A percentile compares a stretch with the other conserved stretches of the same genome.
phyloP scores from a whole-genome alignment of 129 eudicot species.

The Helichrysum umbraculigerum region DNA sequence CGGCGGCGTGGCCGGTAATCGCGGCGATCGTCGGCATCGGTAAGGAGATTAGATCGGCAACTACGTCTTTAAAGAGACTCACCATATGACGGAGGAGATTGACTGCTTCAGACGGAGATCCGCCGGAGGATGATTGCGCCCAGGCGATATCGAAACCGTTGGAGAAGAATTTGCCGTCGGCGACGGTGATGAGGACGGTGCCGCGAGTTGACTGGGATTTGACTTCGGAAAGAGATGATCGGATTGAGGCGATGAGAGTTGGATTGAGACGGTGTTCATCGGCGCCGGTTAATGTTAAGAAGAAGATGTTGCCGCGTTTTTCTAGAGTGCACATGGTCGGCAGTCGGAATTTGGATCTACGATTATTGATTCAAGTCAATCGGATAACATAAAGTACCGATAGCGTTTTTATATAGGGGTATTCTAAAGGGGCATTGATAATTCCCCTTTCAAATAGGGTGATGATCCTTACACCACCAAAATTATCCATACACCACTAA shows the following conservation, averaged over 20 bases:
- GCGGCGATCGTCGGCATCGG: conserved; percentile 93
- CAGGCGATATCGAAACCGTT: conserved; percentile 76
- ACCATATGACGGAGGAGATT: conserved; percentile 56
- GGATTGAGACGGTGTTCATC: conserved; percentile 80
- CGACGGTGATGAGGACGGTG: conserved; percentile 59
- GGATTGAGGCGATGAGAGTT: conserved; percentile 57
- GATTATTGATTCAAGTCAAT: no score
- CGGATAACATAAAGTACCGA: no score
- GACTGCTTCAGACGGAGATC: conserved; percentile 33
- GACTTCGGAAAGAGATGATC: conserved; percentile 49
- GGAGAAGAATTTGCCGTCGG: conserved; percentile 77
- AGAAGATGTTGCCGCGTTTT: conserved; percentile 60
- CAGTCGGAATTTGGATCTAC: not conserved
- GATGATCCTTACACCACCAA: no score
- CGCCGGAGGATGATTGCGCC: conserved; percentile 58
- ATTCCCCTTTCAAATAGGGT: no score
- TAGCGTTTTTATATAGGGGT: no score
- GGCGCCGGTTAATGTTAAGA: conserved; percentile 62
- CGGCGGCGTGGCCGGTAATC: conserved; percentile 87
- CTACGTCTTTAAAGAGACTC: conserved; percentile 40
- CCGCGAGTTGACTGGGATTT: conserved; percentile 58
- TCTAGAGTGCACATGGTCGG: conserved; percentile 62
- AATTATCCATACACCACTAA: no score
- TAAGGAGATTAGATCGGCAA: conserved; percentile 57
- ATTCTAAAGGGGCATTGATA: no score